Evolutionary conservation across 371 early-diverging fungal genomes (phyloP).

Genomic region (Mucor saturninus): DNA sequence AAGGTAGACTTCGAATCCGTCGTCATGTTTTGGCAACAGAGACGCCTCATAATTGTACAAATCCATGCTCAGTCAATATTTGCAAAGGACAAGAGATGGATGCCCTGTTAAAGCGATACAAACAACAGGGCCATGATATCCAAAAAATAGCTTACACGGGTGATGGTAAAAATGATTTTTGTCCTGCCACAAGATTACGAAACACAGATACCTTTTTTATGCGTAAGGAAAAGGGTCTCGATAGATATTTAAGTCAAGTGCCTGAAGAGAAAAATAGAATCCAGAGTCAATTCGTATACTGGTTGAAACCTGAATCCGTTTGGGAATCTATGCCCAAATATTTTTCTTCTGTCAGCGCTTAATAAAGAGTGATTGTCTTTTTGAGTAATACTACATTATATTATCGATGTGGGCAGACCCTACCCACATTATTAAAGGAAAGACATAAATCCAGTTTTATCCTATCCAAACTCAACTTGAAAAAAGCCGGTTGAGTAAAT

Average conservation of each 20-base stretch:
- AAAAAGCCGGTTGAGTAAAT: too few species aligned
- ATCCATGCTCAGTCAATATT: slow-evolving; percentile 72
- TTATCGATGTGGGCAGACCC: too few species aligned
- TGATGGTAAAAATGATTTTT: slow-evolving; percentile 55
- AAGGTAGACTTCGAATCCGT: slow-evolving; percentile 58
- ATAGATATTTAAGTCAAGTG: slow-evolving; percentile 6
- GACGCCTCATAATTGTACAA: slow-evolving; percentile 64
- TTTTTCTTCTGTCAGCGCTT: slow-evolving; percentile 3
- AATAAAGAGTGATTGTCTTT: too few species aligned
- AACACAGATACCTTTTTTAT: slow-evolving; percentile 30
- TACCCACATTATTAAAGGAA: too few species aligned
- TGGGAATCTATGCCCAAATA: slow-evolving; percentile 19
- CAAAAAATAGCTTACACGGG: slow-evolving; percentile 46
- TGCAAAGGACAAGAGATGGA: slow-evolving; percentile 71
- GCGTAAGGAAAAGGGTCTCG: slow-evolving; percentile 22
- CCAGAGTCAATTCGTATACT: slow-evolving; percentile 9
- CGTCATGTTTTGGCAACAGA: slow-evolving; percentile 52
- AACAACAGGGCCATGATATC: slow-evolving; percentile 25
- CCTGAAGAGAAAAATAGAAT: slow-evolving; percentile 13
- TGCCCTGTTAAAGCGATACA: slow-evolving; percentile 28
- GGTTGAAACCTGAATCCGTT: slow-evolving; percentile 21
- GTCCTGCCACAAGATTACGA: slow-evolving; percentile 44
- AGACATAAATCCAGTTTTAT: too few species aligned
- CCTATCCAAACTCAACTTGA: too few species aligned
- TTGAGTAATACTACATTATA: too few species aligned